Base-by-base conservation (phyloP, 2,329 filamentous ascomycete species). In the Graphium sp. region DNA sequence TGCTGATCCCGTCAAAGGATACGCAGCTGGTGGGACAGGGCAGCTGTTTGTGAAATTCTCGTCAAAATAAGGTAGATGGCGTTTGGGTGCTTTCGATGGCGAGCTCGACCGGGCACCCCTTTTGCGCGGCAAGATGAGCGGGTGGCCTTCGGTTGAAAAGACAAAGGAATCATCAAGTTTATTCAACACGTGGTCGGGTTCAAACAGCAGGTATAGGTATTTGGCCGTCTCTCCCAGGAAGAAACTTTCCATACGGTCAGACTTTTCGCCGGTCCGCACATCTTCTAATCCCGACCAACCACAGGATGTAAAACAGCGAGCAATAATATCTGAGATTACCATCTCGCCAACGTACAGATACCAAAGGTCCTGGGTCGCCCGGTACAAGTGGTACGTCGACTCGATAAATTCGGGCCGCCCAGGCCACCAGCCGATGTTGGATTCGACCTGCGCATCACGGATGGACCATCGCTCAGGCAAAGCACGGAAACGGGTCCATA, bases 191-290 rank as follows among this genome's bases (percentile, higher is more conserved):
- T 95, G 89, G 10, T 74, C 65, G 5, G 74, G 66, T 38, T 92
- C 81, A 48, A 91, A 95, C 3, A 95, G 67, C 31, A 98, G 58
- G 48, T 91, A 95, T 36, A 98, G 60, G 49, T 98, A 98, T 51
- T 95, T 94, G 24, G 83, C 76, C 2, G 89, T 98, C 52, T 98
- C 89, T 10, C 89, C 87, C 1, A 98, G 63, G 44, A 95, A 95
- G 61, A 95, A 98, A 47, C 87, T 95, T 52, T 98, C 89, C 89
- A 95, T 95, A 19, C 89, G 77, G 47, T 98, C 85, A 40, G 71
- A 81, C 50, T 83, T 72, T 52, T 94, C 82, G 4, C 87, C 87
- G 5, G 69, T 81, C 19, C 75, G 60, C 7, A 87, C 80, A 47
- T 85, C 76, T 42, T 84, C 76, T 20, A 95, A 61, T 1, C 87